These are phyloP conservation scores for Geotrichum phurueaensis DNA, from an alignment of 1,139 yeast species.

Conservation along the genomic window DNA sequence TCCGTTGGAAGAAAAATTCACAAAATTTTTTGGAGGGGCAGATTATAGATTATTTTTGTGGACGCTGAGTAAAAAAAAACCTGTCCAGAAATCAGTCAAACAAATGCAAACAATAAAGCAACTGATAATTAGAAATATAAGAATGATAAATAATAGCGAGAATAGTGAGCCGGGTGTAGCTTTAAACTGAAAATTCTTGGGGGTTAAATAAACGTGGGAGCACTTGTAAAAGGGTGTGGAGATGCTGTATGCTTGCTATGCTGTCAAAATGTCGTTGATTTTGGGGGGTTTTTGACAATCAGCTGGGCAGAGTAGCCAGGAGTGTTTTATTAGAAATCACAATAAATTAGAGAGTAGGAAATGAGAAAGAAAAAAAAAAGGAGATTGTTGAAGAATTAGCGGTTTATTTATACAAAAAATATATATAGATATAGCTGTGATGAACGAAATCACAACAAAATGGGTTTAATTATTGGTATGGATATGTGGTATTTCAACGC, in stretches of 20 bases:
- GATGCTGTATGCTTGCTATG: neutral
- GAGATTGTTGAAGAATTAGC: no score
- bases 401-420: neutral
- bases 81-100: neutral
- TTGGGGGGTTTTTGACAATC: neutral
- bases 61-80: neutral
- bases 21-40: constrained; percentile 1
- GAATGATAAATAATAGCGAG: neutral
- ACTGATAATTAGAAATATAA: neutral
- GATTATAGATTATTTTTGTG: neutral
- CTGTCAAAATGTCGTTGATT: neutral
- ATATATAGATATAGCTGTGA: neutral
- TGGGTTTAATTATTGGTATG: neutral
- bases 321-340: neutral
- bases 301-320: neutral
- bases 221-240: neutral
- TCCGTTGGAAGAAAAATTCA: constrained; percentile 1
- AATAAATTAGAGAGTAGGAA: neutral
- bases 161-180: neutral
- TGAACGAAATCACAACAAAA: neutral
- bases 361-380: neutral
- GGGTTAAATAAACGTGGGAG: neutral
- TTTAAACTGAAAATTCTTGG: neutral
- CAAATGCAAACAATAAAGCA: neutral
- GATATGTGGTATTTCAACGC: neutral